Percentiles rank a stretch among this genome's conserved stretches.
Conservation (phyloP, 495 filamentous ascomycete genomes). For the Penicillium canariense region DNA sequence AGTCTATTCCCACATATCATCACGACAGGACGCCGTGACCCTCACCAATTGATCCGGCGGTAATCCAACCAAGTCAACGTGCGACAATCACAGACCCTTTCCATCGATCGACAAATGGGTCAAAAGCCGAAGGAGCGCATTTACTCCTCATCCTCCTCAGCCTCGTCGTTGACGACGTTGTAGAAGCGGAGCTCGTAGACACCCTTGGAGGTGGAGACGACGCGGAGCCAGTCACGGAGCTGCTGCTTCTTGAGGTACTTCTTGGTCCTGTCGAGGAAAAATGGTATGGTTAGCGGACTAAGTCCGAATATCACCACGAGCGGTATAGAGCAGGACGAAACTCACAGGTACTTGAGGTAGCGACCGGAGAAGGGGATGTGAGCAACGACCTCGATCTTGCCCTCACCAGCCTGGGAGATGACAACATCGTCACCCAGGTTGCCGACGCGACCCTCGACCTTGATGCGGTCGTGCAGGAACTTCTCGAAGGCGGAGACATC, state of each 20-base stretch:
- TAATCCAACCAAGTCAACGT: constrained; percentile 13
- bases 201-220: constrained; percentile 93
- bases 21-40: constrained; percentile 18
- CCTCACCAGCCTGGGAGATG: constrained; percentile 87
- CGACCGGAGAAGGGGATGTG: constrained; percentile 97
- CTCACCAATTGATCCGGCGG: constrained; percentile 9
- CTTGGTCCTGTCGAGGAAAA: constrained; percentile 71
- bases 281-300: constrained; percentile 11
- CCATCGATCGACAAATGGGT: constrained; percentile 17
- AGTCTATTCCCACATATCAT: constrained; percentile 25
- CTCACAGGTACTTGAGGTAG: constrained; percentile 99
- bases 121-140: constrained; percentile 22
- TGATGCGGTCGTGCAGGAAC: constrained; percentile 99
- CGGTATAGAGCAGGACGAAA: neutral
- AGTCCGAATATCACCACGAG: neutral
- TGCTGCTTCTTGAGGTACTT: constrained; percentile 99
- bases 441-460: constrained; percentile 95
- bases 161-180: constrained; percentile 98
- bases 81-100: constrained; percentile 9
- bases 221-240: constrained; percentile 98
- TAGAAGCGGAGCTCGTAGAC: constrained; percentile 99
- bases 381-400: constrained; percentile 95
- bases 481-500: constrained; percentile 96
- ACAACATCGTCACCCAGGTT: constrained; percentile 93
- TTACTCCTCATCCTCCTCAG: constrained; percentile 97